Evolutionary conservation across 768 basidiomycete genomes (phyloP).

Genomic region (Auriscalpium microsporum): DNA sequence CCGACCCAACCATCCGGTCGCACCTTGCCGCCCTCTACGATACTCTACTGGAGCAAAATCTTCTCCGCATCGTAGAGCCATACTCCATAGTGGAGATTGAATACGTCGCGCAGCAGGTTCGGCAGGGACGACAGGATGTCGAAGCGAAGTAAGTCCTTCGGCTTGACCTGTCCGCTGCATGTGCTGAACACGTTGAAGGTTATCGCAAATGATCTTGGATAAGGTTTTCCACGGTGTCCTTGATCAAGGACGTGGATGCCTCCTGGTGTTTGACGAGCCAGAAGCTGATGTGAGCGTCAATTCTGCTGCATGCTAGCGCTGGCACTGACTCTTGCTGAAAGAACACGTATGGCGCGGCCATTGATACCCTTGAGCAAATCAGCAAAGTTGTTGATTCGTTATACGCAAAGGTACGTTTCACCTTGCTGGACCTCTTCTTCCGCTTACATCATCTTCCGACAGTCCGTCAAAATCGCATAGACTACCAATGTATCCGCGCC

Average conservation of each 20-base stretch:
- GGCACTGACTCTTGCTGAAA: slow-evolving; percentile 22
- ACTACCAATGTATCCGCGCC: not conserved
- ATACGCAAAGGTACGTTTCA: slow-evolving; percentile 63
- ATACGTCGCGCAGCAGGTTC: slow-evolving; percentile 80
- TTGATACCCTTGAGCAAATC: slow-evolving; percentile 84
- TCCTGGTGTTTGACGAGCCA: slow-evolving; percentile 83
- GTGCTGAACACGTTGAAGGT: slow-evolving; percentile 32
- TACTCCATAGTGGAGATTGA: slow-evolving; percentile 89
- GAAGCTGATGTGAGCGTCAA: slow-evolving; percentile 59
- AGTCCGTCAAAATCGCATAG: not conserved
- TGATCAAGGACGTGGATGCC: slow-evolving; percentile 90
- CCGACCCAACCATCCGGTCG: slow-evolving; percentile 91
- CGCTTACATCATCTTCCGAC: not conserved
- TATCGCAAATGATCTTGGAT: slow-evolving; percentile 98
- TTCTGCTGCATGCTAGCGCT: not conserved
- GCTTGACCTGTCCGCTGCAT: not conserved
- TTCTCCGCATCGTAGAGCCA: slow-evolving; percentile 91
- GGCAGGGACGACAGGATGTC: slow-evolving; percentile 79
- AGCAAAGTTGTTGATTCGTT: slow-evolving; percentile 90
- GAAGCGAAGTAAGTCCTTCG: slow-evolving; percentile 74
- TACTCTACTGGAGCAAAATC: slow-evolving; percentile 91
- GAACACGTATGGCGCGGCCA: slow-evolving; percentile 84
- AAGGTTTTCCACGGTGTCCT: slow-evolving; percentile 90
- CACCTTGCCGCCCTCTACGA: slow-evolving; percentile 94
- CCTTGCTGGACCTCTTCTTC: slow-evolving; percentile 13